These are phyloP conservation scores for Rhodotorula sp. DNA, from an alignment of 1,284 basidiomycete species.

Conservation along the genomic window DNA sequence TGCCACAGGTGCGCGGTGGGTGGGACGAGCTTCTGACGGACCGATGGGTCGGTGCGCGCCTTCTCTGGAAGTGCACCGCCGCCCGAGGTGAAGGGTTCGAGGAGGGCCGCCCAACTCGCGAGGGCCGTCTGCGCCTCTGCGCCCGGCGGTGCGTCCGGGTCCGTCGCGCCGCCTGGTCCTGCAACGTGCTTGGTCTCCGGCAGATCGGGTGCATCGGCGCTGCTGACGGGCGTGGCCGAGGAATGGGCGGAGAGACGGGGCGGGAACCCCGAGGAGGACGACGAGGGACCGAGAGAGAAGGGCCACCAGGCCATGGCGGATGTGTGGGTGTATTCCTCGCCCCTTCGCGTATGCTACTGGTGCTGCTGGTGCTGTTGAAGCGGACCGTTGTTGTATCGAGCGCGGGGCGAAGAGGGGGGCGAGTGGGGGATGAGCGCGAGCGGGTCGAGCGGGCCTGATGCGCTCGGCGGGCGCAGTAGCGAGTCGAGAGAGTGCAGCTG, in stretches of 20 bases:
- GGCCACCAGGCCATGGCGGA: not conserved
- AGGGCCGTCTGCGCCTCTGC: slow-evolving; percentile 13
- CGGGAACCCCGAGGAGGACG: not conserved
- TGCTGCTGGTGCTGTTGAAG: too few relatives aligned
- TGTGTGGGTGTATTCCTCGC: fast-evolving
- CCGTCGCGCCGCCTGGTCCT: slow-evolving; percentile 12
- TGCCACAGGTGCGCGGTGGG: slow-evolving; percentile 40
- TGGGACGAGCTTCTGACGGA: slow-evolving; percentile 31
- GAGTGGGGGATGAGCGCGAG: not conserved
- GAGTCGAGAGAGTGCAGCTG: too few relatives aligned
- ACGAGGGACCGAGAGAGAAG: not conserved
- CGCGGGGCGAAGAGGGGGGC: not conserved
- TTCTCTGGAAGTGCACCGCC: slow-evolving; percentile 22
- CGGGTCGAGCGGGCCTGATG: too few relatives aligned
- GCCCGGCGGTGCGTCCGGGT: not conserved
- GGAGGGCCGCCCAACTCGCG: slow-evolving; percentile 29
- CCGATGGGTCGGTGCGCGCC: slow-evolving; percentile 30
- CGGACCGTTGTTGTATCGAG: not conserved
- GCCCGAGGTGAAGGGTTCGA: slow-evolving; percentile 33
- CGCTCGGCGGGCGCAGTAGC: too few relatives aligned
- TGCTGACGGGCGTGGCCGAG: not conserved
- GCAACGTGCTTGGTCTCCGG: not conserved
- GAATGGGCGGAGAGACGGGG: not conserved
- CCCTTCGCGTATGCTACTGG: not conserved
- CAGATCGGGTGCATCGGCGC: not conserved